phyloP scores from a whole-genome alignment of 768 basidiomycete genomes.

The Mycena galopus region DNA sequence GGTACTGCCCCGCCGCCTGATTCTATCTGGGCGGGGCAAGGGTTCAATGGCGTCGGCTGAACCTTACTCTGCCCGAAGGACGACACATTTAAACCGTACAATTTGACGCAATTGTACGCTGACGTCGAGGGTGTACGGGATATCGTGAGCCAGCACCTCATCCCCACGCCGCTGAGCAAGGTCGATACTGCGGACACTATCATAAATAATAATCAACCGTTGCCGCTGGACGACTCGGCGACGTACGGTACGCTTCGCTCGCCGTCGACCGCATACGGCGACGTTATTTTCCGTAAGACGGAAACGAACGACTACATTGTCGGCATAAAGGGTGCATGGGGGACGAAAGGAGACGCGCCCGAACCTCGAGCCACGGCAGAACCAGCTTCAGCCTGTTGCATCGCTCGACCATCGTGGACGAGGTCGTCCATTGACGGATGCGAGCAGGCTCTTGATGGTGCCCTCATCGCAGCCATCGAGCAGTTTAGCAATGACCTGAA shows the following conservation, averaged over 20 bases:
- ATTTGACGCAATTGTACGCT: conserved; percentile 80
- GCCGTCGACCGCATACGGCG: conserved; percentile 75
- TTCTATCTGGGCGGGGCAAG: conserved; percentile 71
- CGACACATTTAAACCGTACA: conserved; percentile 89
- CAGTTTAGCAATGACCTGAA: conserved; percentile 96
- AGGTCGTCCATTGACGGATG: conserved; percentile 97
- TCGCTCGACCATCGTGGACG: conserved; percentile 95
- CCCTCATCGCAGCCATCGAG: conserved; percentile 97
- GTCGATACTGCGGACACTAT: conserved; percentile 44
- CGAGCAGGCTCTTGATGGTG: conserved; percentile 94
- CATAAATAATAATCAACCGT: conserved; percentile 78
- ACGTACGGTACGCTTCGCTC: conserved; percentile 87
- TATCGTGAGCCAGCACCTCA: conserved; percentile 84
- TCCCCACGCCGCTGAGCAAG: conserved; percentile 58
- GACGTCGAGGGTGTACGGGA: conserved; percentile 65
- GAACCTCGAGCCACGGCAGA: conserved; percentile 95
- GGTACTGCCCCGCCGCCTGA: conserved; percentile 84
- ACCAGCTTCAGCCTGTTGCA: conserved; percentile 97
- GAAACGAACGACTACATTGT: conserved; percentile 66
- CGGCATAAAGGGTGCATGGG: conserved; percentile 81
- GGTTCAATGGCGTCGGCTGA: conserved; percentile 72
- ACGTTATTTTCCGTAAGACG: conserved; percentile 79
- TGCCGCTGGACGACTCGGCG: conserved; percentile 77
- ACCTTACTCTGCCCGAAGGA: conserved; percentile 94
- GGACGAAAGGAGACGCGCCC: conserved; percentile 72